Evolutionary conservation across 2,329 filamentous ascomycete genomes (phyloP).

Genomic region (Microdochium nivale): DNA sequence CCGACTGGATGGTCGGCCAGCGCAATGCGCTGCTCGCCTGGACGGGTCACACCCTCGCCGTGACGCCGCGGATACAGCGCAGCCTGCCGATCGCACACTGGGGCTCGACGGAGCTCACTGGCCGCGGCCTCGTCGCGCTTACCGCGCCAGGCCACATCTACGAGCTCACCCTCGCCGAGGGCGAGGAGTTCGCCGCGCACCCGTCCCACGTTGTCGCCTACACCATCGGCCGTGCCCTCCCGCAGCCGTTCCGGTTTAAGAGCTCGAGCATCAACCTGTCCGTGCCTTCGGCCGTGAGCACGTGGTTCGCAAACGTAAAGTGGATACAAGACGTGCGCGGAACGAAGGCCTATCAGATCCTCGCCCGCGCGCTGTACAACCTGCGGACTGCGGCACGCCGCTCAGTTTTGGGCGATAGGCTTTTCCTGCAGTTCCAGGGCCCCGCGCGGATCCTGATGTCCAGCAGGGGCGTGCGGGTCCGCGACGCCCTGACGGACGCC

Average conservation of each 20-base stretch:
- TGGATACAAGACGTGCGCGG: constrained; percentile 67
- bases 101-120: constrained; percentile 84
- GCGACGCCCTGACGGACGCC: constrained; percentile 66
- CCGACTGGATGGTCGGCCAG: constrained; percentile 92
- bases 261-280: constrained; percentile 72
- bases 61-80: constrained; percentile 67
- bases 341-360: constrained; percentile 62
- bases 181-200: constrained; percentile 86
- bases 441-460: constrained; percentile 82
- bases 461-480: constrained; percentile 70
- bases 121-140: constrained; percentile 77
- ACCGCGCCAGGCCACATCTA: constrained; percentile 85
- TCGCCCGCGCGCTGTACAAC: constrained; percentile 56
- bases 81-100: constrained; percentile 75
- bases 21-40: constrained; percentile 86
- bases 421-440: constrained; percentile 86
- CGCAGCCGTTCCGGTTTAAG: constrained; percentile 80
- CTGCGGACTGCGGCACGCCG: constrained; percentile 69
- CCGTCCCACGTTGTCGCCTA: constrained; percentile 91
- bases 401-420: constrained; percentile 86
- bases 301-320: constrained; percentile 58
- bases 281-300: constrained; percentile 58
- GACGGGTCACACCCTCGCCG: constrained; percentile 79
- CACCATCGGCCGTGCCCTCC: constrained; percentile 63
- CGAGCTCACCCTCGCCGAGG: constrained; percentile 68